These are phyloP conservation scores for Hygrophoropsis aurantiaca DNA, from an alignment of 768 basidiomycete species.

Conservation along the genomic window DNA sequence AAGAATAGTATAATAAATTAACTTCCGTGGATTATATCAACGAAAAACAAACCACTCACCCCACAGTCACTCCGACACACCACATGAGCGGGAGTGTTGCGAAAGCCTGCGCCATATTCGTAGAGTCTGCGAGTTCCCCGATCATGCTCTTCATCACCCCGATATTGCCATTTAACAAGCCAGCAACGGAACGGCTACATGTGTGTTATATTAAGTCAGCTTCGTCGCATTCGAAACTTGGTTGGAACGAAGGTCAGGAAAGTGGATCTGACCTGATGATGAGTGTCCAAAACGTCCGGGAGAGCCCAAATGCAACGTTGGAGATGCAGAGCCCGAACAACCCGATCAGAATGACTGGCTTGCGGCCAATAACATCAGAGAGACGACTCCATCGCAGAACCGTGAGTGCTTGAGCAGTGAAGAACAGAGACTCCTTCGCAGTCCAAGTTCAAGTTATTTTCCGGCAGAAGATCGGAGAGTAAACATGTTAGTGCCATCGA, in stretches of 20 bases:
- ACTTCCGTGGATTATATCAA: too few species aligned
- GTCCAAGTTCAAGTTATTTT: too few species aligned
- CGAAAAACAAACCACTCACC: slow-evolving; percentile 20
- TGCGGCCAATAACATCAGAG: slow-evolving; percentile 60
- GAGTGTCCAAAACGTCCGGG: slow-evolving; percentile 51
- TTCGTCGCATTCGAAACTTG: too few species aligned
- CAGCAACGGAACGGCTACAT: slow-evolving; percentile 24
- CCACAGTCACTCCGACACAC: slow-evolving; percentile 26
- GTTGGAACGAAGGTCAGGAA: too few species aligned
- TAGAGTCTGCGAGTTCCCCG: slow-evolving; percentile 33
- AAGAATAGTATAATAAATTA: slow-evolving; percentile 10
- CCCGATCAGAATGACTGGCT: slow-evolving; percentile 59
- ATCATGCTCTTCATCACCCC: slow-evolving; percentile 23
- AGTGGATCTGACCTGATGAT: slow-evolving; percentile 60
- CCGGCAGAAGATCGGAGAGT: too few species aligned
- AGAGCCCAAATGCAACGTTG: slow-evolving; percentile 62
- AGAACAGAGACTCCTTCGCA: slow-evolving; percentile 63
- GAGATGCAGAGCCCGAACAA: slow-evolving; percentile 51
- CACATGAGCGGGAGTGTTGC: slow-evolving; percentile 31
- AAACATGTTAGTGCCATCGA: too few species aligned
- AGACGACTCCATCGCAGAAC: slow-evolving; percentile 64
- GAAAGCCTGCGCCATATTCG: slow-evolving; percentile 35
- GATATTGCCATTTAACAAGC: slow-evolving; percentile 23
- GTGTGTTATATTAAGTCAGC: too few species aligned
- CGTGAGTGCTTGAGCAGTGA: slow-evolving; percentile 53